A percentile compares a stretch with the other conserved stretches of the same genome.
Conservation (phyloP, 2,329 filamentous ascomycete species). For the Apiospora arundinis region DNA sequence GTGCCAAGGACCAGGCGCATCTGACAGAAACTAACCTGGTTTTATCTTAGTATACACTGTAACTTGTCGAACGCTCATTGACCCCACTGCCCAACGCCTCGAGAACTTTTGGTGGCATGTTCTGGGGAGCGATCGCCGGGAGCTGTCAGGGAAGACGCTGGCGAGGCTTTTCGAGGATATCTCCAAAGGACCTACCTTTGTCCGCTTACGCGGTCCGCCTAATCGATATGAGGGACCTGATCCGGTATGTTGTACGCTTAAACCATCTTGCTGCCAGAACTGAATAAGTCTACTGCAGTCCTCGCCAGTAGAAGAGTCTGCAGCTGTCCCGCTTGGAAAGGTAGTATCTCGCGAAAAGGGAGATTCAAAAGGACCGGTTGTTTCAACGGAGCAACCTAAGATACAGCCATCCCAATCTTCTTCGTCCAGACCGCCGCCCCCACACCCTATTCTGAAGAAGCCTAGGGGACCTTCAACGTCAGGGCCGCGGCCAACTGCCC, state of each 20-base stretch:
- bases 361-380: constrained; percentile 25
- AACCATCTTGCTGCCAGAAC: constrained; percentile 30
- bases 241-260: constrained; percentile 47
- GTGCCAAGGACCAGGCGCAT: neutral
- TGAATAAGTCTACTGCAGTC: constrained; percentile 19
- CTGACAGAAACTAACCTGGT: constrained; percentile 22
- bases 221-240: constrained; percentile 57
- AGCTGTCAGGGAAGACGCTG: constrained; percentile 58
- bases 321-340: neutral
- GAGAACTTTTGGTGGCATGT: constrained; percentile 74
- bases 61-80: constrained; percentile 62
- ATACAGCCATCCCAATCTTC: constrained; percentile 43
- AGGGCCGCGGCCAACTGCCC: constrained; percentile 63
- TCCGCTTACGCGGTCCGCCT: constrained; percentile 59
- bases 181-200: constrained; percentile 62
- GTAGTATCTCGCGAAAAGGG: constrained; percentile 28
- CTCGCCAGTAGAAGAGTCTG: constrained; percentile 17
- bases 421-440: constrained; percentile 53
- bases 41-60: constrained; percentile 61
- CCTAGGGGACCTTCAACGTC: constrained; percentile 58
- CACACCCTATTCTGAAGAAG: constrained; percentile 67
- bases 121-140: constrained; percentile 63
- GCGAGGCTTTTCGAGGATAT: constrained; percentile 64
- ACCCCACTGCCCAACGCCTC: constrained; percentile 67
- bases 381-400: constrained; percentile 19